Evolutionary conservation across 495 filamentous ascomycete species (phyloP), one percentile per base, ranked within the genome.

Genomic region (Neurospora sp.): DNA sequence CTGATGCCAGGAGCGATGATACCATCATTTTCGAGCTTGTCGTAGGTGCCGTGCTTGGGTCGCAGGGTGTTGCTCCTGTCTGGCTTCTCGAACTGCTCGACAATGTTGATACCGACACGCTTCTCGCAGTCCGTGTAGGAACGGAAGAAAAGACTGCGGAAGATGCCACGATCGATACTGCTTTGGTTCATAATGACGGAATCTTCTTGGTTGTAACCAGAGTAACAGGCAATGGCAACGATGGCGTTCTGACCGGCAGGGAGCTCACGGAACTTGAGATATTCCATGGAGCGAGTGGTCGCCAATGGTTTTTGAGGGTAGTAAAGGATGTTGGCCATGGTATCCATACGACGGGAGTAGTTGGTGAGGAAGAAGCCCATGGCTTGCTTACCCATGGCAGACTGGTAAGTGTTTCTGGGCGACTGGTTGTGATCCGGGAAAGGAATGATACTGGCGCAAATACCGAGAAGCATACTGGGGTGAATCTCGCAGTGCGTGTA

Each of bases 141-240:
- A 72, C 96, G 91, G 86, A 97, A 98, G 87, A 98, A 99, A 20
- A 99, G 85, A 89, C 93, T 96, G 79, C 96, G 90, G 91, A 98
- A 98, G 10, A 99, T 85, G 41, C 96, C 96, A 73, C 96, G 92
- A 78, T 99, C 96, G 77, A 98, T 98, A 76, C 93, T 96, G 84
- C 93, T 96, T 82, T 99, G 96, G 83, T 98, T 99, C 96, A 99
- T 98, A 76, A 99, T 96, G 70, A 99, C 96, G 31, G 96, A 98
- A 88, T 99, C 96, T 93, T 99, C 96, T 81, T 98, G 96, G 81
- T 99, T 98, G 87, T 98, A 99, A n/a, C 96, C 96, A 18, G 94
- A 97, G 83, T 98, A 99, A 81, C 91, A 94, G 65, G 92, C 88
- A 85, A 99, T 98, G 42, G 96, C 96, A 14, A 99, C 96, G 77